Conservation (phyloP, 2,329 filamentous ascomycete species). For the Colletotrichum viniferum region DNA sequence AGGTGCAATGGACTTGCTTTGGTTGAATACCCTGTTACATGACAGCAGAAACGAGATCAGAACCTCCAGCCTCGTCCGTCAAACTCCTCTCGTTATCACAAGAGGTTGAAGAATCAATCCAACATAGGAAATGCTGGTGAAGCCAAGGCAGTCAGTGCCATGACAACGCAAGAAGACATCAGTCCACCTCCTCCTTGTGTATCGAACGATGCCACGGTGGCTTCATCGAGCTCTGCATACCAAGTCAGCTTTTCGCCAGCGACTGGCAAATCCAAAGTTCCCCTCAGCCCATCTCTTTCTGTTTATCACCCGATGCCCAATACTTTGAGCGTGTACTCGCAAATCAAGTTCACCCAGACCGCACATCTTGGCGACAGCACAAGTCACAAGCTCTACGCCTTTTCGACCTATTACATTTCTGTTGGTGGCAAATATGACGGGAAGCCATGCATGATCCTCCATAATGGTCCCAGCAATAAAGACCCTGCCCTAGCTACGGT, state of each 20-base stretch:
- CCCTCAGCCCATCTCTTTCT: neutral
- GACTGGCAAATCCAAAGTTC: neutral
- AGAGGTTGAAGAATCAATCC: fast-evolving
- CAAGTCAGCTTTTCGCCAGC: neutral
- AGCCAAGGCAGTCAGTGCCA: no score
- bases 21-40: neutral
- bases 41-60: fast-evolving
- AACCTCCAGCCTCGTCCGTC: neutral
- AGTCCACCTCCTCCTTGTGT: neutral
- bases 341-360: neutral
- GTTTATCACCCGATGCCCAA: neutral
- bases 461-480: neutral
- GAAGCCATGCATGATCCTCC: neutral
- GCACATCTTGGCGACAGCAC: neutral
- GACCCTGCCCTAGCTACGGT: neutral
- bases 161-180: neutral
- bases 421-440: neutral
- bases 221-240: neutral
- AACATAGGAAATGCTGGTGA: neutral
- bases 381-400: neutral
- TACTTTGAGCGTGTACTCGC: neutral
- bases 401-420: neutral
- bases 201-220: neutral
- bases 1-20: no score
- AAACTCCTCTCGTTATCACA: neutral